Conservation (phyloP, 2,329 filamentous ascomycete genomes). For the Rutstroemia sp. region DNA sequence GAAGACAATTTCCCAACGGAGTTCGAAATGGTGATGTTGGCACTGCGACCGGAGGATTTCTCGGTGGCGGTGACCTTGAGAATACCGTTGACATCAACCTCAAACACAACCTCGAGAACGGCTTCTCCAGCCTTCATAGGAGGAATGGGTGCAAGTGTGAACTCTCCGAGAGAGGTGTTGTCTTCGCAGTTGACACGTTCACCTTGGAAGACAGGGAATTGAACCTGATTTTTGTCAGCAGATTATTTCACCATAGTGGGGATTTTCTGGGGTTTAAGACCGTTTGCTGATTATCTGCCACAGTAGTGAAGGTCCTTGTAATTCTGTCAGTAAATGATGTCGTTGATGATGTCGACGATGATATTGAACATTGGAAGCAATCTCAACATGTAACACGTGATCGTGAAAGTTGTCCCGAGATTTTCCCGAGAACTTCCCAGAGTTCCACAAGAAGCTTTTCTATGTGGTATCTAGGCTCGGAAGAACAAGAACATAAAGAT, state of each 20-base stretch:
- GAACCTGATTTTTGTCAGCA: conserved; percentile 72
- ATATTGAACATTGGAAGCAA: too few relatives aligned
- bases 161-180: conserved; percentile 96
- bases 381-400: too few relatives aligned
- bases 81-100: conserved; percentile 99
- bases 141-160: conserved; percentile 84
- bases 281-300: conserved; percentile 4
- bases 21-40: conserved; percentile 99
- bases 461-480: too few relatives aligned
- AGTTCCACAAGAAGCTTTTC: too few relatives aligned
- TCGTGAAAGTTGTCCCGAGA: background rate
- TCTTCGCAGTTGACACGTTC: conserved; percentile 98
- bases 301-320: background rate
- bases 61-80: conserved; percentile 98
- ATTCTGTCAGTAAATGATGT: background rate
- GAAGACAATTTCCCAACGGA: conserved; percentile 97
- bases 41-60: conserved; percentile 95
- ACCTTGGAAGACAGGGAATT: conserved; percentile 92
- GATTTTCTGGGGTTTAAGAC: too few relatives aligned
- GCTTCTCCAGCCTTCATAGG: conserved; percentile 73
- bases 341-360: too few relatives aligned
- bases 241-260: too few relatives aligned
- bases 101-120: conserved; percentile 95
- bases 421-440: too few relatives aligned
- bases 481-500: too few relatives aligned